Evolutionary conservation across 371 early-diverging fungal genomes (phyloP).

Genomic region (Dentiscutata heterogama): DNA sequence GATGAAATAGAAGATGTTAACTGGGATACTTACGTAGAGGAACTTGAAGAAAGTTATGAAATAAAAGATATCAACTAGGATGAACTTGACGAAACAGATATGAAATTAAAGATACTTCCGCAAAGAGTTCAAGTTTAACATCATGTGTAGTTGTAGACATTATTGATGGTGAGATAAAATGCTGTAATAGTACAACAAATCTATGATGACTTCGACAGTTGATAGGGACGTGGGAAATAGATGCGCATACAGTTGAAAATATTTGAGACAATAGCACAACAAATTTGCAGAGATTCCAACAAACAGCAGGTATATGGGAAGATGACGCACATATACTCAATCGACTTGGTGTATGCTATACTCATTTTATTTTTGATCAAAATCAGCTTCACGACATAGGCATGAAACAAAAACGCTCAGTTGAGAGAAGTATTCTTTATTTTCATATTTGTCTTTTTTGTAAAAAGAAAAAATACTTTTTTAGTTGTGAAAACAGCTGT

Average conservation of each 20-base stretch:
- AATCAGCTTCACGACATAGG: neutral
- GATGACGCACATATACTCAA: no score
- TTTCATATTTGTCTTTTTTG: no score
- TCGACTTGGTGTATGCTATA: neutral
- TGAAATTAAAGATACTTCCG: no score
- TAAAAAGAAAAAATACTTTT: neutral
- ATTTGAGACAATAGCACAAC: neutral
- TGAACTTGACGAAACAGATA: no score
- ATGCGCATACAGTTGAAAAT: neutral
- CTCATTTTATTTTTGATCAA: conserved; percentile 6
- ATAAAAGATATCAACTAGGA: no score
- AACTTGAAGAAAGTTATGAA: neutral
- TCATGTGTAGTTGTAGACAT: neutral
- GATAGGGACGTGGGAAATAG: conserved; percentile 9
- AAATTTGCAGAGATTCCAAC: no score
- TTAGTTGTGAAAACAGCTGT: neutral
- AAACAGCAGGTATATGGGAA: no score
- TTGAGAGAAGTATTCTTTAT: neutral
- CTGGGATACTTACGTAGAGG: no score
- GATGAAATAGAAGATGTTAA: neutral
- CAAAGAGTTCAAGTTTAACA: neutral
- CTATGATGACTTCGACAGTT: neutral
- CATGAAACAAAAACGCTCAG: neutral
- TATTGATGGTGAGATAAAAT: neutral
- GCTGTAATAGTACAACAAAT: neutral